These are phyloP conservation scores for Cadophora luteo-olivacea DNA, from an alignment of 2,329 filamentous ascomycete genomes.

Conservation along the genomic window DNA sequence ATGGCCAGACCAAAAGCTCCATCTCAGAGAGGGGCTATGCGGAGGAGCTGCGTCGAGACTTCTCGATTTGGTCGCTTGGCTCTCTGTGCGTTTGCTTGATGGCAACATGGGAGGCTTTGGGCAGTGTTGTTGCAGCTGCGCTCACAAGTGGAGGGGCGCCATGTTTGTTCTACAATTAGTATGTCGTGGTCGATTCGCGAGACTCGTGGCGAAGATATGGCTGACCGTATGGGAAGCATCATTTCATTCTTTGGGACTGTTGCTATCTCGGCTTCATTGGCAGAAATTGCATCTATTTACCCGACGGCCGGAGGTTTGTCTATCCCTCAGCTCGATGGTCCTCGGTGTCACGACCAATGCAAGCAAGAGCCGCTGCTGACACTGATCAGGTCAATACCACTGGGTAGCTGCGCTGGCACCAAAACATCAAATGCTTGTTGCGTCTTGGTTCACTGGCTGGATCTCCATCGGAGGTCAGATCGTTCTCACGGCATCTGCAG, in stretches of 20 bases:
- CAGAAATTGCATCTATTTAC: constrained; percentile 52
- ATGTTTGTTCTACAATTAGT: constrained; percentile 54
- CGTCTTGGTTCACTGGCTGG: constrained; percentile 53
- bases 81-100: constrained; percentile 55
- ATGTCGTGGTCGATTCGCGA: background rate
- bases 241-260: constrained; percentile 50
- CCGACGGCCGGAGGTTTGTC: constrained; percentile 49
- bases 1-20: background rate
- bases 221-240: constrained; percentile 42
- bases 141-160: constrained; percentile 54
- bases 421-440: constrained; percentile 43
- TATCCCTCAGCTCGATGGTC: background rate
- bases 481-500: constrained; percentile 54
- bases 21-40: background rate
- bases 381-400: constrained; percentile 59
- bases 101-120: constrained; percentile 58
- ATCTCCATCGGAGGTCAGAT: constrained; percentile 55
- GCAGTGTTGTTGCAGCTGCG: constrained; percentile 53
- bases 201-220: background rate
- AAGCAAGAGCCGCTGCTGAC: constrained; percentile 14
- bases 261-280: constrained; percentile 49
- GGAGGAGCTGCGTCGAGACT: constrained; percentile 42
- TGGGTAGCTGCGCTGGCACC: constrained; percentile 63
- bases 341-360: too few species aligned
- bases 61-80: constrained; percentile 53